Percentiles rank a stretch among this genome's conserved stretches.
Conservation (phyloP, 495 filamentous ascomycete genomes). For the Glutinoglossum americanum region DNA sequence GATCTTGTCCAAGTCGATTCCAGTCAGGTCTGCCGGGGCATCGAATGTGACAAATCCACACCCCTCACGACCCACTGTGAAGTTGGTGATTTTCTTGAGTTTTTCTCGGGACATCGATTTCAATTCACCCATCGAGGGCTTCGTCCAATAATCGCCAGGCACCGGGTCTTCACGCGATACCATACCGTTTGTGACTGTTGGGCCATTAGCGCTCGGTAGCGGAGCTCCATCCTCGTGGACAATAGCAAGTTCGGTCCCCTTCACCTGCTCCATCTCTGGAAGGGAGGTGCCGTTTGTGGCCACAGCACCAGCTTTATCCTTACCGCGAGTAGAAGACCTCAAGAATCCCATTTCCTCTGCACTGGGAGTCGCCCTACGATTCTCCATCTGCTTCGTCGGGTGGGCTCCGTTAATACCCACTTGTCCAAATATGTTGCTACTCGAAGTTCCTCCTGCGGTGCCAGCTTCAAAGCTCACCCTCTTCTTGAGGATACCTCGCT, state of each 20-base stretch:
- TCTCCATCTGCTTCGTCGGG: constrained; percentile 20
- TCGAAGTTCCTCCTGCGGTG: constrained; percentile 14
- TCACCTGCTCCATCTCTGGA: constrained; percentile 52
- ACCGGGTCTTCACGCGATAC: constrained; percentile 29
- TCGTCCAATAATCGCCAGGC: constrained; percentile 69
- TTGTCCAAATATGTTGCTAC: constrained; percentile 2
- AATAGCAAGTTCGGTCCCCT: constrained; percentile 54
- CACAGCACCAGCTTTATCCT: constrained; percentile 15
- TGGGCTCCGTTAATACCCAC: constrained; percentile 12
- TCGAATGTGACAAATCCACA: constrained; percentile 66
- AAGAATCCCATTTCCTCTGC: constrained; percentile 47
- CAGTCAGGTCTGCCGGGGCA: constrained; percentile 57
- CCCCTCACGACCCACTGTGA: constrained; percentile 62
- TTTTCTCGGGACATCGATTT: constrained; percentile 50
- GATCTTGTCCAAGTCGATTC: constrained; percentile 47
- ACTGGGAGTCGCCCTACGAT: constrained; percentile 28
- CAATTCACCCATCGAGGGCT: constrained; percentile 47
- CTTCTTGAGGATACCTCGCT: constrained; percentile 39
- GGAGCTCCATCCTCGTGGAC: constrained; percentile 47
- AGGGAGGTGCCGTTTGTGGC: constrained; percentile 15
- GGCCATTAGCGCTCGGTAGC: constrained; percentile 12
- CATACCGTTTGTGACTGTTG: constrained; percentile 15
- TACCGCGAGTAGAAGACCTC: constrained; percentile 22
- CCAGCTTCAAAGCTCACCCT: constrained; percentile 73
- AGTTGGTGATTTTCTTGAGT: constrained; percentile 43